Conservation (phyloP, 495 filamentous ascomycete genomes). For the Hyaloscypha hepaticicola region DNA sequence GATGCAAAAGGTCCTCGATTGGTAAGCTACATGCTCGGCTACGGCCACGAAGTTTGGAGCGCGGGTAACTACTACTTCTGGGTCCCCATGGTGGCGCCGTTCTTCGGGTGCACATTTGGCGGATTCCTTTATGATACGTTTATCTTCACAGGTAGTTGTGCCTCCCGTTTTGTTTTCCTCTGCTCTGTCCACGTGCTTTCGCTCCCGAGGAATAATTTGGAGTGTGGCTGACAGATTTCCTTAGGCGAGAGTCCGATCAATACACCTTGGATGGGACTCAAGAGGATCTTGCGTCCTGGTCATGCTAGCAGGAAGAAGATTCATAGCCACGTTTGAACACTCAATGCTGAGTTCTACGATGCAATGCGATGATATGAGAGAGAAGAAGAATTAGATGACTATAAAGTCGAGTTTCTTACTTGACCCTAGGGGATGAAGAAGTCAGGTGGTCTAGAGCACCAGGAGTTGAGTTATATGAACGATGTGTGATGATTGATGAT, state of each 20-base stretch:
- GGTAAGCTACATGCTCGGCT: slow-evolving; percentile 59
- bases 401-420: no score
- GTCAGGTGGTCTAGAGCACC: no score
- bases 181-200: background rate
- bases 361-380: no score
- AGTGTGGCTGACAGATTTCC: background rate
- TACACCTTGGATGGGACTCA: slow-evolving; percentile 28
- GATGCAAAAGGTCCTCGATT: slow-evolving; percentile 49
- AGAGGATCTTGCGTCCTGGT: slow-evolving; percentile 8
- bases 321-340: background rate
- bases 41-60: slow-evolving; percentile 62
- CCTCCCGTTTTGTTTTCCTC: background rate
- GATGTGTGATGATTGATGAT: no score
- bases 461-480: no score
- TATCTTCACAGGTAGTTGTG: slow-evolving; percentile 45
- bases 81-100: slow-evolving; percentile 45
- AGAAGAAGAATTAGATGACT: no score
- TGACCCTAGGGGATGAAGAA: no score
- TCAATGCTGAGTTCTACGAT: no score
- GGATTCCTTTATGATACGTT: slow-evolving; percentile 52
- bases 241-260: slow-evolving; percentile 27
- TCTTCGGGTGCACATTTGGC: slow-evolving; percentile 46
- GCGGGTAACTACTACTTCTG: slow-evolving; percentile 48
- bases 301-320: background rate
- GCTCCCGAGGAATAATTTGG: background rate